phyloP scores from a whole-genome alignment of 371 early-diverging fungal genomes.

The Circinella umbellata region DNA sequence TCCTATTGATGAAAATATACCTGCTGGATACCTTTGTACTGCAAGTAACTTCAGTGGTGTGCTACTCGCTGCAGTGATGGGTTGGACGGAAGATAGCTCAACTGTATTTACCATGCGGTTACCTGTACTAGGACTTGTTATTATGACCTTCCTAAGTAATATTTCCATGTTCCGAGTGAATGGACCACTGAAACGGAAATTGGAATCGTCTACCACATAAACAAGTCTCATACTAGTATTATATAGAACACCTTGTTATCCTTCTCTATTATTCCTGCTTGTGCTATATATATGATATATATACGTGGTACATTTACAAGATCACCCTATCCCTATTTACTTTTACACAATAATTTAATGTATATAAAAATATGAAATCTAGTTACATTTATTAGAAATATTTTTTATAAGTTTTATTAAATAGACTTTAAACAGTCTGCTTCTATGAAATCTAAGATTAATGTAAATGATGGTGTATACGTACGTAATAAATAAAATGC shows the following conservation, averaged over 20 bases:
- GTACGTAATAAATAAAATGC: too few species aligned
- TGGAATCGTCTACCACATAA: not conserved
- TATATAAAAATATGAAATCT: too few species aligned
- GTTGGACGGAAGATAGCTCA: conserved; percentile 41
- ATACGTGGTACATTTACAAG: too few species aligned
- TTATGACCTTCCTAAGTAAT: conserved; percentile 29
- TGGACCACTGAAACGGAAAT: conserved; percentile 38
- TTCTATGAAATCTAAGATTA: too few species aligned
- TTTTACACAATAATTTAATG: too few species aligned
- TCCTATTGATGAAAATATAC: conserved; percentile 53
- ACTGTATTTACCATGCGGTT: conserved; percentile 41
- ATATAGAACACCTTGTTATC: not conserved
- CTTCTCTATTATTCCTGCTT: not conserved
- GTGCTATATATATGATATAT: too few species aligned
- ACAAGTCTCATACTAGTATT: too few species aligned
- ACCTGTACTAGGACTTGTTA: conserved; percentile 36
- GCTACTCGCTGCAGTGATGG: conserved; percentile 44
- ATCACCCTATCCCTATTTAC: too few species aligned
- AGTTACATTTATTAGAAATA: too few species aligned
- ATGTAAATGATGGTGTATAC: too few species aligned
- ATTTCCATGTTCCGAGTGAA: conserved; percentile 33
- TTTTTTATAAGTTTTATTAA: too few species aligned
- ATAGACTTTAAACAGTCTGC: too few species aligned
- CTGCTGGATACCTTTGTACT: conserved; percentile 52
- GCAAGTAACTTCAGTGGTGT: conserved; percentile 50